Evolutionary conservation across 257 asterid genomes (phyloP).

Genomic region (Knoxia roxburghii): DNA sequence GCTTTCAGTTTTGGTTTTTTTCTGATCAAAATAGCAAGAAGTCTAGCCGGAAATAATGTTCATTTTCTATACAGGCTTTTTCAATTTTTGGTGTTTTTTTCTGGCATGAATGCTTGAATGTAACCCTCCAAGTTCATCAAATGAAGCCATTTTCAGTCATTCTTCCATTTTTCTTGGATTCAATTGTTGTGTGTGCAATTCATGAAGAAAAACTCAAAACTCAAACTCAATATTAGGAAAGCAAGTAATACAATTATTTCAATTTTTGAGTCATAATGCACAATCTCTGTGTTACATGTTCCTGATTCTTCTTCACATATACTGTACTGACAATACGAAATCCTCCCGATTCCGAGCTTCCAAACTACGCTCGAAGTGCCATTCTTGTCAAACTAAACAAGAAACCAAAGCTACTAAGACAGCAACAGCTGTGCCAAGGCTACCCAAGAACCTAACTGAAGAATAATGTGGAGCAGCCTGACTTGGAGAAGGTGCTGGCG

Average conservation of each 20-base stretch:
- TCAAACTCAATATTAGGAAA: background rate
- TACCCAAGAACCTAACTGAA: constrained; percentile 11
- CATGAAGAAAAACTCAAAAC: background rate
- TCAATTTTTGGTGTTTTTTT: no score
- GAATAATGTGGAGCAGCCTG: constrained; percentile 22
- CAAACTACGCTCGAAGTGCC: background rate
- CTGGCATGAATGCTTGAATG: background rate
- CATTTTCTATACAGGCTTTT: no score
- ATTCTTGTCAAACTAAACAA: constrained; percentile 1
- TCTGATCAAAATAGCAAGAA: no score
- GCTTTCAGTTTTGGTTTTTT: background rate
- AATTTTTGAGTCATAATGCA: background rate
- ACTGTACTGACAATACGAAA: background rate
- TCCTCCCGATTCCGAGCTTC: background rate
- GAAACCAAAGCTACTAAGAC: constrained; percentile 6
- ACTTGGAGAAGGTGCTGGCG: constrained; percentile 56
- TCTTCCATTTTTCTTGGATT: background rate
- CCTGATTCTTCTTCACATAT: background rate
- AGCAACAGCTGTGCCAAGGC: constrained; percentile 17
- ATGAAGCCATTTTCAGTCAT: background rate
- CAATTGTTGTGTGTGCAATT: background rate
- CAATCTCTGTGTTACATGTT: background rate
- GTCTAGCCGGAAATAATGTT: no score
- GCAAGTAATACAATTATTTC: no score
- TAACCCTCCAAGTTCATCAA: background rate